Percentiles rank a stretch among this genome's conserved stretches.
Evolutionary conservation across 1,284 basidiomycete species (phyloP).

Genomic region (Agroathelia rolfsii): DNA sequence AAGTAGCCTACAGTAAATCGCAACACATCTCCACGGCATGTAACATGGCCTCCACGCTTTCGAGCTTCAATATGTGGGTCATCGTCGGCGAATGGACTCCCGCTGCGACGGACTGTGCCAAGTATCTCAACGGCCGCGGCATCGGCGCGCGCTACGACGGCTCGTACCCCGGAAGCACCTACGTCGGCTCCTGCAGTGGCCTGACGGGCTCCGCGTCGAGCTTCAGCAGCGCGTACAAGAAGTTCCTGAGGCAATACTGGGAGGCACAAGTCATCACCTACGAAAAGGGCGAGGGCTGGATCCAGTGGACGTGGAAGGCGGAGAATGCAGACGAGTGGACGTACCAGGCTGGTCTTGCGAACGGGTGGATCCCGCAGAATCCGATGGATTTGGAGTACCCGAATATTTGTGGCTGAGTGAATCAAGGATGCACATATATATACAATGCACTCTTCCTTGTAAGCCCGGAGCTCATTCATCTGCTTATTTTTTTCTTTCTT

Average conservation of each 20-base stretch:
- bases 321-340: constrained; percentile 71
- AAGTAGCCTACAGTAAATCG: constrained; percentile 37
- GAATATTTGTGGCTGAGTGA: constrained; percentile 36
- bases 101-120: constrained; percentile 78
- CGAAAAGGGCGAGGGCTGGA: constrained; percentile 59
- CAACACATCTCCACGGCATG: constrained; percentile 67
- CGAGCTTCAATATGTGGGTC: constrained; percentile 56
- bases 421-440: no score
- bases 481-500: no score
- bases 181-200: constrained; percentile 64
- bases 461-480: no score
- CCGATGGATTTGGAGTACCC: constrained; percentile 41
- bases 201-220: constrained; percentile 61
- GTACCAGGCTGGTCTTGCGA: constrained; percentile 64
- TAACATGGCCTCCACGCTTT: constrained; percentile 32
- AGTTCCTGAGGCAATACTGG: constrained; percentile 74
- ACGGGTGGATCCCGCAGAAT: constrained; percentile 77
- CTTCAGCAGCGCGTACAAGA: constrained; percentile 77
- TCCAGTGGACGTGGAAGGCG: constrained; percentile 66
- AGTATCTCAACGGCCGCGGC: constrained; percentile 58
- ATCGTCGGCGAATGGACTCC: constrained; percentile 83
- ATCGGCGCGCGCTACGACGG: constrained; percentile 78
- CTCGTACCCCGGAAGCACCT: constrained; percentile 51
- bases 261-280: constrained; percentile 72
- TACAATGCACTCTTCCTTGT: no score